Base-by-base conservation (phyloP, 2,329 filamentous ascomycete species). In the Aaosphaeria pasadenensis region DNA sequence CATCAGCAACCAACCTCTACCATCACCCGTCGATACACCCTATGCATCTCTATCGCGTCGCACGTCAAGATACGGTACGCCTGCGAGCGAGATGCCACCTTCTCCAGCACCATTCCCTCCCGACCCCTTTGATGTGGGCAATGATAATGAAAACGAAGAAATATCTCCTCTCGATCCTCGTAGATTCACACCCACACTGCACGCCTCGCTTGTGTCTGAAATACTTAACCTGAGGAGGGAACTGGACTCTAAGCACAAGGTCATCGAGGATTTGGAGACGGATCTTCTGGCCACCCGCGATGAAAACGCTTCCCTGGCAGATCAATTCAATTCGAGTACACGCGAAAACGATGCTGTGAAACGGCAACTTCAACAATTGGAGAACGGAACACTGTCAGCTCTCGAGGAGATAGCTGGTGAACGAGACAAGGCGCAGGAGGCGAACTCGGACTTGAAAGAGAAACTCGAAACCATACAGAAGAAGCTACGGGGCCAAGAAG, bases 161-260 rank as follows among this genome's bases (percentile, higher is more conserved):
- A 84, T 91, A 32, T 83, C 82, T 2, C 84, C 90, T 24, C 77
- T 96, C 30, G 94, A 99, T 64, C 91, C 94, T 3, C 84, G 92
- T 47, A 83, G 94, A 35, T 96, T 99, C 64, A 99, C 94, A 0
- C 94, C 94, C 1, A 97, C 91, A 0, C 75, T 99, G 7, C 94
- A 97, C 69, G 94, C 94, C 6, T 96, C 89, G 43, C 76, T 99
- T 5, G 92, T 99, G 1, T 92, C 92, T 0, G 94, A 99, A 69
- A 99, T 99, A 53, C 76, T 99, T 36, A 84, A 85, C 2, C 74
- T 99, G 43, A 84, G 91, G 24, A 81, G 94, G 49, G 94, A 99
- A 55, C 83, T 97, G 53, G 94, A 99, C 64, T 89, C 88, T 39
- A 96, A 96, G 71, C 82, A 86, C 40, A 89, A 84, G 59, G 81